phyloP scores from a whole-genome alignment of 805 yeast species.

The Barnettozyma sucrosica region DNA sequence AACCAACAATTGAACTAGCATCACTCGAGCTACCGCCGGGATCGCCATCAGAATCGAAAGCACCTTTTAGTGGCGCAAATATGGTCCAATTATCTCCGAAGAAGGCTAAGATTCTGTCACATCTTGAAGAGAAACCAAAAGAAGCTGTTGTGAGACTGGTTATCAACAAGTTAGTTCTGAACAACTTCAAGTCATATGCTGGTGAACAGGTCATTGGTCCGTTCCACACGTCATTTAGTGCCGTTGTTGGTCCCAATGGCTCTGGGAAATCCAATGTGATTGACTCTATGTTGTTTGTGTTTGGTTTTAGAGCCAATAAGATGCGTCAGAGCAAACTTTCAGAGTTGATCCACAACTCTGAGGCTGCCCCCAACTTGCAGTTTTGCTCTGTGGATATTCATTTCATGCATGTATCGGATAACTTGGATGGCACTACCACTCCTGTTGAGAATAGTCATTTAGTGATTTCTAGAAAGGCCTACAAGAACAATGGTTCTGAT shows the following conservation, averaged over 20 bases:
- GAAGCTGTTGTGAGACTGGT: conserved; percentile 57
- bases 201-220: conserved; percentile 94
- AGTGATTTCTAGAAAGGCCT: conserved; percentile 76
- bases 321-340: conserved; percentile 95
- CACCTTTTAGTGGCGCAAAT: conserved; percentile 32
- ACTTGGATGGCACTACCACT: conserved; percentile 37
- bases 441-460: conserved; percentile 48
- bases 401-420: conserved; percentile 72
- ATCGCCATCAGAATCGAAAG: conserved; percentile 31
- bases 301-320: conserved; percentile 93
- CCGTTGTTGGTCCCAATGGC: conserved; percentile 98
- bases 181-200: conserved; percentile 92
- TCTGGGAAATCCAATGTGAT: conserved; percentile 97
- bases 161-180: conserved; percentile 65
- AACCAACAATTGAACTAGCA: conserved; percentile 13
- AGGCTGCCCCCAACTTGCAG: conserved; percentile 53
- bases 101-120: conserved; percentile 29
- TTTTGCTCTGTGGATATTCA: conserved; percentile 90
- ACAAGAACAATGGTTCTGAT: conserved; percentile 66
- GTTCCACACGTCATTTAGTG: conserved; percentile 86
- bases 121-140: conserved; percentile 21
- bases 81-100: conserved; percentile 37
- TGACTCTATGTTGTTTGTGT: conserved; percentile 92
- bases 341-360: conserved; percentile 89
- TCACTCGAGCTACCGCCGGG: conserved; percentile 8